phyloP scores from a whole-genome alignment of 2,329 filamentous ascomycete genomes.

The Neurospora crassa region DNA sequence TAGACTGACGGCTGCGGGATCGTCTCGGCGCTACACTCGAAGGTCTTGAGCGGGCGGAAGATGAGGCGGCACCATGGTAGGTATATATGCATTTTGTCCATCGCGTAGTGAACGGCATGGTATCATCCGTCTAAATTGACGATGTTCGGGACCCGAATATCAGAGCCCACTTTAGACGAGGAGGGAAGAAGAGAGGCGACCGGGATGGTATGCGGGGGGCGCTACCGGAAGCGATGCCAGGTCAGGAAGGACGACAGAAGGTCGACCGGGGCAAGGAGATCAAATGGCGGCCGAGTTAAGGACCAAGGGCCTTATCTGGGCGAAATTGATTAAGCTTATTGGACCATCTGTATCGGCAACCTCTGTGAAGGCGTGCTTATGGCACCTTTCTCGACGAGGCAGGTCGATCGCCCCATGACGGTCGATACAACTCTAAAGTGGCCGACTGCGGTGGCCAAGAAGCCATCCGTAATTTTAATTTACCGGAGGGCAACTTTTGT shows the following conservation, averaged over 20 bases:
- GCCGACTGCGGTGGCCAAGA: conserved; percentile 1
- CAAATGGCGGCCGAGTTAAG: conserved; percentile 15
- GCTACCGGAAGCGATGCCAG: background rate
- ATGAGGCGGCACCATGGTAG: background rate
- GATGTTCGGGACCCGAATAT: background rate
- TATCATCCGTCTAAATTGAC: background rate
- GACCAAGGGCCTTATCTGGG: conserved; percentile 10
- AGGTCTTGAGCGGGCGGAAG: background rate
- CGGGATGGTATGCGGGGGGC: background rate
- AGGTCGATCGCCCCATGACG: conserved; percentile 11
- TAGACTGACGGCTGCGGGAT: background rate
- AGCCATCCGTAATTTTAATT: background rate
- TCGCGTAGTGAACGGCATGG: background rate
- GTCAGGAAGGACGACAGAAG: conserved; percentile 7
- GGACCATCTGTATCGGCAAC: conserved; percentile 4
- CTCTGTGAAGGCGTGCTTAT: background rate
- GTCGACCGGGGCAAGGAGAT: background rate
- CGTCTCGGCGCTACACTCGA: background rate
- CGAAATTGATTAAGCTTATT: conserved; percentile 13
- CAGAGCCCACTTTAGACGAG: background rate
- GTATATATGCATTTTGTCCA: background rate
- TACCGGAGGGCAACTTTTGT: background rate
- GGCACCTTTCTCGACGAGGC: conserved; percentile 18
- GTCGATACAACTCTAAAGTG: background rate
- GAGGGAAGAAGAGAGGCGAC: background rate